Evolutionary conservation across 2,329 filamentous ascomycete species (phyloP).

Genomic region (Fusarium illudens): DNA sequence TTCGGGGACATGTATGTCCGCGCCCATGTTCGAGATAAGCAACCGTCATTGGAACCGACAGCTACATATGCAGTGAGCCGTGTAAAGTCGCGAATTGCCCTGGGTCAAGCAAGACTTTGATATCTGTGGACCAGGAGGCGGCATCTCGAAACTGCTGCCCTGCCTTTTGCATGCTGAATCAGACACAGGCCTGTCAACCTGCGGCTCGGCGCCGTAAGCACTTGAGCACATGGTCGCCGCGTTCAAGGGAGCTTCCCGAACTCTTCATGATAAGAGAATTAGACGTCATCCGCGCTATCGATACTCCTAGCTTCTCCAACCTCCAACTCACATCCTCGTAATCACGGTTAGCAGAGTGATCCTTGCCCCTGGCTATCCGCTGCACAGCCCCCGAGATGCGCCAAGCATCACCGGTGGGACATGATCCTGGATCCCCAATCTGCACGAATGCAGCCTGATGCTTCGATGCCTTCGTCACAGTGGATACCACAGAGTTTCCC

Average conservation of each 20-base stretch:
- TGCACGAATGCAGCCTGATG: constrained; percentile 38
- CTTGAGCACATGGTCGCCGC: constrained; percentile 13
- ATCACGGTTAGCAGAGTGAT: constrained; percentile 30
- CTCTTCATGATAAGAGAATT: constrained; percentile 14
- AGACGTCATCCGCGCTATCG: constrained; percentile 31
- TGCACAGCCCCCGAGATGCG: constrained; percentile 44
- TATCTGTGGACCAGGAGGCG: background rate
- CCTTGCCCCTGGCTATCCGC: constrained; percentile 39
- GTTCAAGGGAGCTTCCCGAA: constrained; percentile 7
- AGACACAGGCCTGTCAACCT: background rate
- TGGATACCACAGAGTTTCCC: constrained; percentile 23
- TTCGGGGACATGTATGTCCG: constrained; percentile 34
- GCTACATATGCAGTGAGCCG: constrained; percentile 11
- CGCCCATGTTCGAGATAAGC: constrained; percentile 29
- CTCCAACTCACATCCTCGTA: constrained; percentile 26
- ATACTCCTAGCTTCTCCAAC: constrained; percentile 28
- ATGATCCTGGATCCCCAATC: constrained; percentile 32
- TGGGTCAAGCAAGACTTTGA: background rate
- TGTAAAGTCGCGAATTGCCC: background rate
- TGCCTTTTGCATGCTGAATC: background rate
- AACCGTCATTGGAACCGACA: constrained; percentile 7
- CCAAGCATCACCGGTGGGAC: constrained; percentile 36
- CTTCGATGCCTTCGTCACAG: constrained; percentile 37
- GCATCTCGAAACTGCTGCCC: constrained; percentile 1
- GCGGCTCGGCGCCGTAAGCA: constrained; percentile 21